phyloP scores from a whole-genome alignment of 139 green algal species.

The Chlamydomonas applanata region DNA sequence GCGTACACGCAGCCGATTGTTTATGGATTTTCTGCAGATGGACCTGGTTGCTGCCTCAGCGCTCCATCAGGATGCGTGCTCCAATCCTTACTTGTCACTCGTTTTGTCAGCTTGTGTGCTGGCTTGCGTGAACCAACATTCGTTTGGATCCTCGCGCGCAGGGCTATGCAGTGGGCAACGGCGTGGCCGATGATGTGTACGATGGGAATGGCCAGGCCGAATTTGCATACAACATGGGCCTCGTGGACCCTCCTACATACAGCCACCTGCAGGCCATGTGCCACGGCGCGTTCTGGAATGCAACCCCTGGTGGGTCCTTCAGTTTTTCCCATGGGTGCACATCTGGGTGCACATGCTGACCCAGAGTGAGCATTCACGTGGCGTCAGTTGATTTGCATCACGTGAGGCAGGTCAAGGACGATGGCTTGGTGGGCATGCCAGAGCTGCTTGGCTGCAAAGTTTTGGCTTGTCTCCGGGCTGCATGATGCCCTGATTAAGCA shows the following conservation, averaged over 20 bases:
- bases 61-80: too few relatives aligned
- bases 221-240: constrained; percentile 55
- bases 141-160: constrained; percentile 7
- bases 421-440: not conserved
- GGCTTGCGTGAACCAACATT: not conserved
- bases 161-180: constrained; percentile 78
- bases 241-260: constrained; percentile 52
- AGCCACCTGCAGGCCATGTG: constrained; percentile 25
- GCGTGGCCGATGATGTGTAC: constrained; percentile 61
- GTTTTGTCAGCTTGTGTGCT: too few relatives aligned
- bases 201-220: constrained; percentile 64
- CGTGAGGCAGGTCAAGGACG: too few relatives aligned
- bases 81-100: too few relatives aligned
- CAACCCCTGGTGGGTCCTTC: constrained; percentile 11
- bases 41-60: too few relatives aligned
- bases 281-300: constrained; percentile 32
- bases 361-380: too few relatives aligned
- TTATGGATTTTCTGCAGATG: too few relatives aligned
- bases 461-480: too few relatives aligned
- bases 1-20: too few relatives aligned
- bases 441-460: too few relatives aligned
- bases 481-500: too few relatives aligned
- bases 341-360: not conserved
- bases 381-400: not conserved
- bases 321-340: too few relatives aligned